Percentiles rank a stretch among this genome's conserved stretches.
Evolutionary conservation across 768 basidiomycete species (phyloP).

Genomic region (Cyathus striatus): DNA sequence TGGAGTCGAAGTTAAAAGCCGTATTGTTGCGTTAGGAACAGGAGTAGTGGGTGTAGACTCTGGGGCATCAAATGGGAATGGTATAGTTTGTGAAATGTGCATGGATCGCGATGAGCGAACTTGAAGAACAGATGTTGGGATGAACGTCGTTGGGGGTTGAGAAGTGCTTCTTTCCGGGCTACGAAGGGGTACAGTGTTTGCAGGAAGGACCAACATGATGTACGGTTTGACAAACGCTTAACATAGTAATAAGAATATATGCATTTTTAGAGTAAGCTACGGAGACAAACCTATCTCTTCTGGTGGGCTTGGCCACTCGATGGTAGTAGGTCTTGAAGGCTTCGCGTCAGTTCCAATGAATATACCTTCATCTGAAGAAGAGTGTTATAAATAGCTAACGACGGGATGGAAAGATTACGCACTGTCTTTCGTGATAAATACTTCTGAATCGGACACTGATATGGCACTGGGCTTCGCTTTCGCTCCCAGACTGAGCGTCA

Average conservation of each 20-base stretch:
- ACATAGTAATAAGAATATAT: background rate
- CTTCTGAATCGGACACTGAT: constrained; percentile 53
- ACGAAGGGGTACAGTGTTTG: constrained; percentile 44
- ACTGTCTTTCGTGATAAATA: constrained; percentile 79
- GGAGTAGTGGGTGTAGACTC: constrained; percentile 17
- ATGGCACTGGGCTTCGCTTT: constrained; percentile 66
- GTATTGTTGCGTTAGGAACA: constrained; percentile 45
- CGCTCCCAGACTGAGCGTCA: constrained; percentile 75
- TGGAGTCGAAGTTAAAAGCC: constrained; percentile 58
- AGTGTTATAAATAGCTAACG: background rate
- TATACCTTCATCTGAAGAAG: constrained; percentile 55
- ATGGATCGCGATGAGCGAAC: constrained; percentile 69
- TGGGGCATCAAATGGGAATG: constrained; percentile 53
- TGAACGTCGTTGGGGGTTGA: constrained; percentile 28
- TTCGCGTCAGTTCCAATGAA: constrained; percentile 61
- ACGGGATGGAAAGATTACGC: constrained; percentile 17
- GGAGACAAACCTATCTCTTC: constrained; percentile 63
- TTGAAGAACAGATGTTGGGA: constrained; percentile 59
- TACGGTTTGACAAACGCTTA: constrained; percentile 80
- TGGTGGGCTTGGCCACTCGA: constrained; percentile 77
- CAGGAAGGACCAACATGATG: constrained; percentile 68
- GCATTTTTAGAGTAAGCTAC: background rate
- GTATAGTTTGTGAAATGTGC: constrained; percentile 52
- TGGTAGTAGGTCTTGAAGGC: constrained; percentile 36
- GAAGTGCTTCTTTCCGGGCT: constrained; percentile 13